A percentile compares a stretch with the other conserved stretches of the same genome.
These are phyloP conservation scores for Sporothrix variecibatus DNA, from an alignment of 2,329 filamentous ascomycete genomes.

Conservation along the genomic window DNA sequence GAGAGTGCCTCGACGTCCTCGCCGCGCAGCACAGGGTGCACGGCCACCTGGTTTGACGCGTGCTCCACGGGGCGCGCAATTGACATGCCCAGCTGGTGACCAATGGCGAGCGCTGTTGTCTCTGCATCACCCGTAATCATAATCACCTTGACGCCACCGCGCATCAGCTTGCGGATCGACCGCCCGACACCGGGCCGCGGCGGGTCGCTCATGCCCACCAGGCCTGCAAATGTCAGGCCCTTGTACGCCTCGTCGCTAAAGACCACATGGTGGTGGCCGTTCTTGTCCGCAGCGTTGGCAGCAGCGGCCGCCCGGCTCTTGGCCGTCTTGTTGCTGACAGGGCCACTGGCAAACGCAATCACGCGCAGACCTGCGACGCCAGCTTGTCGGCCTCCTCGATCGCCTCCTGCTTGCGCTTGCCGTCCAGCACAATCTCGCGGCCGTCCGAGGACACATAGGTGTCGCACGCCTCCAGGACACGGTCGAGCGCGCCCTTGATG, in stretches of 20 bases:
- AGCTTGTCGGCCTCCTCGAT: constrained; percentile 79
- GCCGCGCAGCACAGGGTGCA: constrained; percentile 76
- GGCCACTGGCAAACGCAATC: constrained; percentile 87
- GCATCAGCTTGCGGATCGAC: constrained; percentile 86
- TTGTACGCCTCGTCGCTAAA: constrained; percentile 72
- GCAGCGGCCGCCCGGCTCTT: constrained; percentile 55
- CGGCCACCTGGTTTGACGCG: constrained; percentile 56
- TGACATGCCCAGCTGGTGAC: constrained; percentile 91
- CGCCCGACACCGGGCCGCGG: constrained; percentile 86
- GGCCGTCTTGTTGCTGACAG: constrained; percentile 40
- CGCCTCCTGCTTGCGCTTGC: constrained; percentile 71
- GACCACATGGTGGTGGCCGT: constrained; percentile 46
- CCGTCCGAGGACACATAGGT: constrained; percentile 87
- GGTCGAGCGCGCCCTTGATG: constrained; percentile 92
- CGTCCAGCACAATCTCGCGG: constrained; percentile 81
- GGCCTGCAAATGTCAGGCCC: constrained; percentile 82
- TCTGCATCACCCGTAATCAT: constrained; percentile 99
- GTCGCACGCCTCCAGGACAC: constrained; percentile 81
- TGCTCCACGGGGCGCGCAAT: constrained; percentile 60
- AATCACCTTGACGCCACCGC: constrained; percentile 92
- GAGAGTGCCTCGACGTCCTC: constrained; percentile 94
- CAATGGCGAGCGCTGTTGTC: constrained; percentile 91
- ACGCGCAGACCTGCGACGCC: constrained; percentile 86
- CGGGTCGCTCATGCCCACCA: constrained; percentile 97
- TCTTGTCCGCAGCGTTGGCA: constrained; percentile 35